Evolutionary conservation across 2,329 filamentous ascomycete genomes (phyloP), one percentile per base, ranked within the genome.

Genomic region (Clarireedia sp.): DNA sequence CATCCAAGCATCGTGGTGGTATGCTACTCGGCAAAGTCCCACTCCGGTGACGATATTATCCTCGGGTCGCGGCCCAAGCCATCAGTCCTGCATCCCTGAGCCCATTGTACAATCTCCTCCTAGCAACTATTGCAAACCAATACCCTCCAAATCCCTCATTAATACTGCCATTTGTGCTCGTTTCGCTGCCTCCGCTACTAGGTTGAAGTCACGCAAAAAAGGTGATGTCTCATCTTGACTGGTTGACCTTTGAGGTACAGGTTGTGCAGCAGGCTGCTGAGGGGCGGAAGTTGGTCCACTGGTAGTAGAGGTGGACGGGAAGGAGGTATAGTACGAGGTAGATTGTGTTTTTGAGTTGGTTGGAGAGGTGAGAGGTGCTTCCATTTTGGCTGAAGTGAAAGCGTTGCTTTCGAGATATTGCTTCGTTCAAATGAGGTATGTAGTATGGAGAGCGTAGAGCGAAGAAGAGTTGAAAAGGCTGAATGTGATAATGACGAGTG

Each of bases 161-260:
- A 96, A 76, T 66, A 90, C 84, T 43, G 89, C 89, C 78, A 96
- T 88, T 72, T 96, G 90, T 9, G 92, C 92, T 43, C 91, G 79
- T 73, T 95, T 96, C 44, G 90, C 92, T 2, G 92, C 92, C 75
- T 97, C 92, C 37, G 91, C 91, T 43, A 96, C 80, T 29, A 96
- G 80, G 57, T 81, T 92, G 67, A 92, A 89, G 71, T 95, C 86
- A 65, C 85, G 83, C 58, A 95, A 78, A 68, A 90, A 90, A 3
- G 77, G 77, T 9, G 77, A 75, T 5, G 74, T 75, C 65, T 80
- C 83, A 57, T 78, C 74, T 21, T 72, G 71, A 14, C 78, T 24
- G 47, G 46, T 23, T 1, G 36, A 44, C 8, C 46, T 33, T 48
- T 58, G 58, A 8, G 53, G 57, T 38, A 51, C 57, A 45, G 56